Evolutionary conservation across 441 rosid genomes (phyloP), one percentile per base, ranked within the genome.

Genomic region (Adansonia madagascariensis): DNA sequence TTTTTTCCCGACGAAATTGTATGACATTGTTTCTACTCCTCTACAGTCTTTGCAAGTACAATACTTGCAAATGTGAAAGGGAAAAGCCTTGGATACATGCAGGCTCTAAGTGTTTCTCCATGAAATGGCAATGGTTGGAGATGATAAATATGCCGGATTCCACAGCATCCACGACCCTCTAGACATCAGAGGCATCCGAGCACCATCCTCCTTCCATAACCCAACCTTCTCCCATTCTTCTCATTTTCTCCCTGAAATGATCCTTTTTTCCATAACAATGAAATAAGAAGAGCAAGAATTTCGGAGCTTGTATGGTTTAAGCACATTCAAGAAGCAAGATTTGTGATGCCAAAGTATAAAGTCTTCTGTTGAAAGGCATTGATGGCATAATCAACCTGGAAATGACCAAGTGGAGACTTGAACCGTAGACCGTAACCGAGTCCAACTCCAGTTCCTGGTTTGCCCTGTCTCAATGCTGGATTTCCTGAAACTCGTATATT

Each of bases 391-490:
- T 92, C 98, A 79, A 94, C 85, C 83, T 88, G 97, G 50, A 95
- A 80, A 84, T 91, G 97, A 68, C 98, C 97, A 11, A 89, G 18
- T 11, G 93, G 94, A 83, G 97, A 87, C 86, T 91, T 93, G 74
- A 89, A 89, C 17, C 97, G 93, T 75, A 95, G 79, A 31, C 97
- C 94, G 41, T 95, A 94, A 59, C 98, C 98, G 27, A 89, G 71
- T 62, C 99, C 99, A 72, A 89, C 76, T 56, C 99, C 98, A 20
- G 89, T 89, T 57, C 99, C 99, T 1, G 95, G 98, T 80, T 95
- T 95, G 41, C 97, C 91, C 41, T 85, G 97, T 75, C 99, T 92
- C 70, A 85, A 43, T 1, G 97, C 89, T 64, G 98, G 98, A 86
- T 92, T 93, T 84, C 98, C 99, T 95, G 90, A 80, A 88, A 82